A percentile compares a stretch with the other conserved stretches of the same genome.
Conservation (phyloP, 140 eudicot genomes). For the Bidens hawaiensis region DNA sequence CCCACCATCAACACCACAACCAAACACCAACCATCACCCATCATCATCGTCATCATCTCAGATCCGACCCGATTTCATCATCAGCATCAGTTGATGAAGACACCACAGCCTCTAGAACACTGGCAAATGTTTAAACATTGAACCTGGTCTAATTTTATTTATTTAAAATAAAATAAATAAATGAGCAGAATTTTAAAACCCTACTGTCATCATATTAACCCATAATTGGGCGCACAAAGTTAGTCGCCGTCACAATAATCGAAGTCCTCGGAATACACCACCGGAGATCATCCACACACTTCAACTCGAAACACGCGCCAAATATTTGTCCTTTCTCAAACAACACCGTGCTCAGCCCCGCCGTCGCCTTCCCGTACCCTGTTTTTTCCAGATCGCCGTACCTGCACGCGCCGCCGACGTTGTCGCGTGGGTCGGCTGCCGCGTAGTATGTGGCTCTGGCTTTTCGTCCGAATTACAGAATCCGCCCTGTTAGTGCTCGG, state of each 20-base stretch:
- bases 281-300: constrained; percentile 78
- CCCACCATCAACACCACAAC: constrained; percentile 50
- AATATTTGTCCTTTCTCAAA: constrained; percentile 88
- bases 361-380: constrained; percentile 82
- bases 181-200: too few species aligned
- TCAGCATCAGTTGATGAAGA: constrained; percentile 34
- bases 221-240: constrained; percentile 90
- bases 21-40: too few species aligned
- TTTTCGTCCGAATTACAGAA: too few species aligned
- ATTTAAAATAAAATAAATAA: too few species aligned
- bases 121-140: constrained; percentile 44
- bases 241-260: constrained; percentile 81
- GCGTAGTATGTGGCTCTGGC: constrained; percentile 96
- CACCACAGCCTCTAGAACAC: constrained; percentile 57
- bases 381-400: constrained; percentile 61
- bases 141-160: too few species aligned
- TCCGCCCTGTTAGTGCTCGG: too few species aligned
- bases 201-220: too few species aligned
- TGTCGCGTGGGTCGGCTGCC: constrained; percentile 66
- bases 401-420: constrained; percentile 92
- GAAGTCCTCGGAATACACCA: constrained; percentile 95
- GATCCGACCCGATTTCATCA: constrained; percentile 39
- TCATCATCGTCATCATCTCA: too few species aligned
- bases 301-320: constrained; percentile 76
- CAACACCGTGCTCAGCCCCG: constrained; percentile 48